These are phyloP conservation scores for Pichia ethanolica DNA, from an alignment of 805 yeast species.

Conservation along the genomic window DNA sequence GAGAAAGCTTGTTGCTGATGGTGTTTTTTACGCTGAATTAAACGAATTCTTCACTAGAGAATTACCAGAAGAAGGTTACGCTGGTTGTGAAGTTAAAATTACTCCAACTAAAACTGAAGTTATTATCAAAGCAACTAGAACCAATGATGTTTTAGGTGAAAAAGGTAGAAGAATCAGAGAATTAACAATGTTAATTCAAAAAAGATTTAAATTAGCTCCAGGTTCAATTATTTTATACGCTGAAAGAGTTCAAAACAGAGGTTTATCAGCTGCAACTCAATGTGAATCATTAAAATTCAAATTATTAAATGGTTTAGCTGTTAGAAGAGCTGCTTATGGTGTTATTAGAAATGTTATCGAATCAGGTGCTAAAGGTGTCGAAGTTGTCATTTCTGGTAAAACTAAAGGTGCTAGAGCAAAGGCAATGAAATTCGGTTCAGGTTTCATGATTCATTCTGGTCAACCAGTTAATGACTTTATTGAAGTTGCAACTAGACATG, in stretches of 20 bases:
- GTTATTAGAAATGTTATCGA: constrained; percentile 99
- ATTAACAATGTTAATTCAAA: constrained; percentile 93
- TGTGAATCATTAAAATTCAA: constrained; percentile 98
- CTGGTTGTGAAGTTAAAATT: constrained; percentile 99
- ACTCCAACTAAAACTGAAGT: constrained; percentile 98
- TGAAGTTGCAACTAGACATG: constrained; percentile 99
- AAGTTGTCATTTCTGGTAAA: constrained; percentile 99
- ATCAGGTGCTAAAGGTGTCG: constrained; percentile 99
- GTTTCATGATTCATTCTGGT: constrained; percentile 99
- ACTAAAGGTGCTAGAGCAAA: constrained; percentile 99
- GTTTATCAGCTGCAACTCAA: constrained; percentile 98
- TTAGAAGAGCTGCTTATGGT: constrained; percentile 99
- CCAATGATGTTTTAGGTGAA: constrained; percentile 98
- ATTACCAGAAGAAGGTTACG: constrained; percentile 99
- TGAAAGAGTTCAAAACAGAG: constrained; percentile 99
- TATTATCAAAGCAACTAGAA: constrained; percentile 97
- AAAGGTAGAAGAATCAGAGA: constrained; percentile 99
- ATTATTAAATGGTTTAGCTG: constrained; percentile 96
- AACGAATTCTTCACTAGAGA: constrained; percentile 99
- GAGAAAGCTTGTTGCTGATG: constrained; percentile 99
- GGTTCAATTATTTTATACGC: constrained; percentile 93
- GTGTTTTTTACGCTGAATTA: constrained; percentile 99
- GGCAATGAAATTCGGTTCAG: constrained; percentile 99
- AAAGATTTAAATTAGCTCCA: constrained; percentile 96
- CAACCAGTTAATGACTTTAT: constrained; percentile 99